Evolutionary conservation across 306 rosid genomes (phyloP).

Genomic region (Glycine soja): DNA sequence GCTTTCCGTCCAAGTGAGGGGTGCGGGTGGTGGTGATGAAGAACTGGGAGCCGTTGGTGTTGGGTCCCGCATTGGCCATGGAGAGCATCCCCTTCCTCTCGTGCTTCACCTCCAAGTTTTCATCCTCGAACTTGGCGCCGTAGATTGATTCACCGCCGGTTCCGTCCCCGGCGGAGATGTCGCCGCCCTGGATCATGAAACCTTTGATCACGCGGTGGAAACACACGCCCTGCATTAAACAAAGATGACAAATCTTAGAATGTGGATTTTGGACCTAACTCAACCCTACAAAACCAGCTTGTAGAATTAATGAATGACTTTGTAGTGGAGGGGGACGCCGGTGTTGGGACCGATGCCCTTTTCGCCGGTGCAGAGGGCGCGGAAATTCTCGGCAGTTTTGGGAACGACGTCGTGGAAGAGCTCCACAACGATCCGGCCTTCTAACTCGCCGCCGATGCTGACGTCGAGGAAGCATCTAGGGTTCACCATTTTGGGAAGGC

Average conservation of each 20-base stretch:
- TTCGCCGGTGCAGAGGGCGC: constrained; percentile 81
- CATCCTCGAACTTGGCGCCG: constrained; percentile 73
- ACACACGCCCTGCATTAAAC: constrained; percentile 46
- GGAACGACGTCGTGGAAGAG: constrained; percentile 74
- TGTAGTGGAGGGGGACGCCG: constrained; percentile 68
- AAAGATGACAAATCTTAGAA: too few species aligned
- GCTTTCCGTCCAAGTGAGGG: constrained; percentile 79
- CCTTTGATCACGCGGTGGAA: constrained; percentile 83
- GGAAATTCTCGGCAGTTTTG: constrained; percentile 80
- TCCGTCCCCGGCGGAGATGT: constrained; percentile 69
- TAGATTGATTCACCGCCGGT: constrained; percentile 87
- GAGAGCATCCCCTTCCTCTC: constrained; percentile 81
- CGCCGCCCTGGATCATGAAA: constrained; percentile 87
- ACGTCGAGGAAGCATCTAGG: constrained; percentile 69
- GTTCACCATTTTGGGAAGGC: constrained; percentile 54
- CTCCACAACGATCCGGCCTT: constrained; percentile 74
- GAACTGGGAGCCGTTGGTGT: constrained; percentile 78
- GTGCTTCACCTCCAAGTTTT: constrained; percentile 73
- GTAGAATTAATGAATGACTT: constrained; percentile 43
- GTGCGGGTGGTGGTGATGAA: constrained; percentile 65
- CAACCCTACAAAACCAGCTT: too few species aligned
- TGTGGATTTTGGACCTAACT: too few species aligned
- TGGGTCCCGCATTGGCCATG: constrained; percentile 73
- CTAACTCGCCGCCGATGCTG: constrained; percentile 69
- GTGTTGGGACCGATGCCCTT: constrained; percentile 67